Evolutionary conservation across 2,329 filamentous ascomycete species (phyloP).

Genomic region (Fusarium sublunatum): DNA sequence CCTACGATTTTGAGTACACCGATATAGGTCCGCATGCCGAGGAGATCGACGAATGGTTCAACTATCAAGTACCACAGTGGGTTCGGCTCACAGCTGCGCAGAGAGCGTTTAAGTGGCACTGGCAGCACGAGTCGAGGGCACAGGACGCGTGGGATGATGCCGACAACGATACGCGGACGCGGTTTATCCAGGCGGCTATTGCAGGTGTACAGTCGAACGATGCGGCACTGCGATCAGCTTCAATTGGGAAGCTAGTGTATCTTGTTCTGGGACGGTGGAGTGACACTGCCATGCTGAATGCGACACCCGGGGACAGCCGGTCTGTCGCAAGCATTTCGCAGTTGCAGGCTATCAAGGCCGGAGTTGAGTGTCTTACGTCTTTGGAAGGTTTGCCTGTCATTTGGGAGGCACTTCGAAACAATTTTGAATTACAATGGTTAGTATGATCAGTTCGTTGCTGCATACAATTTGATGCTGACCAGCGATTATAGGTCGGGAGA

Average conservation of each 20-base stretch:
- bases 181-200: slow-evolving; percentile 69
- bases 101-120: slow-evolving; percentile 80
- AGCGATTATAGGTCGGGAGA: slow-evolving; percentile 59
- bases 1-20: slow-evolving; percentile 87
- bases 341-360: slow-evolving; percentile 68
- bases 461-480: slow-evolving; percentile 44
- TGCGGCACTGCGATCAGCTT: slow-evolving; percentile 61
- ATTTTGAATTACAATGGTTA: slow-evolving; percentile 66
- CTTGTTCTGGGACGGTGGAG: slow-evolving; percentile 77
- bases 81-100: slow-evolving; percentile 80
- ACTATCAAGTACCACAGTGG: slow-evolving; percentile 88
- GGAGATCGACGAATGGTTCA: slow-evolving; percentile 98
- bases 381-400: slow-evolving; percentile 62
- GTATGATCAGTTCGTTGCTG: slow-evolving; percentile 21
- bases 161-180: slow-evolving; percentile 63
- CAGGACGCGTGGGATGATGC: slow-evolving; percentile 73
- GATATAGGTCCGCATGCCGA: slow-evolving; percentile 81
- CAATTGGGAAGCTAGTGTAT: slow-evolving; percentile 69
- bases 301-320: slow-evolving; percentile 55
- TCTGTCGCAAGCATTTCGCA: slow-evolving; percentile 67
- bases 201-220: slow-evolving; percentile 58
- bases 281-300: slow-evolving; percentile 68
- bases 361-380: slow-evolving; percentile 63
- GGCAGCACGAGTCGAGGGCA: slow-evolving; percentile 64
- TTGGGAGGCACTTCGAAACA: slow-evolving; percentile 62